Conservation (phyloP, 2,329 filamentous ascomycete genomes). For the Arthrinium puccinioides region DNA sequence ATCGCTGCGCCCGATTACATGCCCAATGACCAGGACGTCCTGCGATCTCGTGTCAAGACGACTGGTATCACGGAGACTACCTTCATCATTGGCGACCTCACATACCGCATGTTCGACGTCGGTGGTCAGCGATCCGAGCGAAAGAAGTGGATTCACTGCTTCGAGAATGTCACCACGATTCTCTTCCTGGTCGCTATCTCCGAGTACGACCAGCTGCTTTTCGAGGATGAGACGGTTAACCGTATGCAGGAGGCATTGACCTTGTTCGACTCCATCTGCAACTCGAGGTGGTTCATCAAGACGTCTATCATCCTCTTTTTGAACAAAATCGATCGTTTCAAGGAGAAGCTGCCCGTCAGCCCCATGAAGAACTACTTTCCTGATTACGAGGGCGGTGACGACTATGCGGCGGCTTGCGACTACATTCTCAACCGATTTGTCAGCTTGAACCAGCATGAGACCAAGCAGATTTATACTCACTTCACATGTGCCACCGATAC, state of each 20-base stretch:
- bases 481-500: conserved; percentile 99
- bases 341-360: conserved; percentile 74
- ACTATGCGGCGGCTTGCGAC: conserved; percentile 93
- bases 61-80: conserved; percentile 96
- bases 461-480: conserved; percentile 99
- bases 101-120: conserved; percentile 96
- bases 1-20: conserved; percentile 90
- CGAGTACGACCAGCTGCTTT: conserved; percentile 92
- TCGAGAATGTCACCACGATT: conserved; percentile 95
- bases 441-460: conserved; percentile 96
- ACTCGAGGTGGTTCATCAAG: conserved; percentile 85
- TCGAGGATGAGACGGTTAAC: conserved; percentile 94
- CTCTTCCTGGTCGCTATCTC: conserved; percentile 96
- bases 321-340: conserved; percentile 85
- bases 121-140: conserved; percentile 92
- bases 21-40: conserved; percentile 90
- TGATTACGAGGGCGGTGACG: conserved; percentile 88
- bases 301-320: conserved; percentile 84
- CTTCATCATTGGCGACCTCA: conserved; percentile 90
- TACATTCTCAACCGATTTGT: conserved; percentile 99
- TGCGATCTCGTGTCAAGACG: conserved; percentile 94
- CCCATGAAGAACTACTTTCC: conserved; percentile 88
- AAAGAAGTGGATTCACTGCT: conserved; percentile 99
- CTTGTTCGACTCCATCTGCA: conserved; percentile 81
- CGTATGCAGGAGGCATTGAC: conserved; percentile 88